Evolutionary conservation across 768 basidiomycete genomes (phyloP), one percentile per base, ranked within the genome.

Genomic region (Termitomyces sp.): DNA sequence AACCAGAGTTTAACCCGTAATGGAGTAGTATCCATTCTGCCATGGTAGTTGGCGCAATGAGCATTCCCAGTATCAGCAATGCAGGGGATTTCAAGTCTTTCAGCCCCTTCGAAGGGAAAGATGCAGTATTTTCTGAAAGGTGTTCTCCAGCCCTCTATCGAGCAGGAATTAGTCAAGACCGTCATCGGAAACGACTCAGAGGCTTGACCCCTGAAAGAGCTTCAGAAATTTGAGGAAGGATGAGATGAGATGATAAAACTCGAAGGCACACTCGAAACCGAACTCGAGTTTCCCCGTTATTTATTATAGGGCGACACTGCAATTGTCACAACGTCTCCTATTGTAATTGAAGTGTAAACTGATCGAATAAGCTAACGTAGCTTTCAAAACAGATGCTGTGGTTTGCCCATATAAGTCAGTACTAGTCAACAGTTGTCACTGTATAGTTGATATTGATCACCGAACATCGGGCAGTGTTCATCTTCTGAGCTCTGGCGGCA

Each of bases 1-100:
- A 51, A 61, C 63, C 63, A 64, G 15, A 62, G 47, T 38, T 53
- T 64, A 15, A 58, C 51, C 21, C 54, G 42, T 3, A 62, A 32
- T 4, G 19, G 17, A 17, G 5, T 26, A 30, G 28, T 11, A 34
- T 44, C 45, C 32, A 55, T 44, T n/a, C 22, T 54, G 6, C 61
- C 61, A 5, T 53, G 53, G 28, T 61, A 57, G 14, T 56, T 37
- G 11, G 37, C 45, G 44, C 42, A 38, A 45, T 60, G 51, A n/a
- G 55, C 50, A 47, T 53, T 52, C 12, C 57, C 58, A 22, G 28
- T 22, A 4, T 56, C 43, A 11, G 55, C 32, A 19, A 44, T 43
- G 14, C 28, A 12, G 2, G 43, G 32, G 2, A 59, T 48, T 22
- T 34, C 34, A n/a, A 54, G 34, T 10, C 47, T 41, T 28, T 35